Evolutionary conservation across 768 basidiomycete species (phyloP).

Genomic region (Rhodotorula taiwanensis): DNA sequence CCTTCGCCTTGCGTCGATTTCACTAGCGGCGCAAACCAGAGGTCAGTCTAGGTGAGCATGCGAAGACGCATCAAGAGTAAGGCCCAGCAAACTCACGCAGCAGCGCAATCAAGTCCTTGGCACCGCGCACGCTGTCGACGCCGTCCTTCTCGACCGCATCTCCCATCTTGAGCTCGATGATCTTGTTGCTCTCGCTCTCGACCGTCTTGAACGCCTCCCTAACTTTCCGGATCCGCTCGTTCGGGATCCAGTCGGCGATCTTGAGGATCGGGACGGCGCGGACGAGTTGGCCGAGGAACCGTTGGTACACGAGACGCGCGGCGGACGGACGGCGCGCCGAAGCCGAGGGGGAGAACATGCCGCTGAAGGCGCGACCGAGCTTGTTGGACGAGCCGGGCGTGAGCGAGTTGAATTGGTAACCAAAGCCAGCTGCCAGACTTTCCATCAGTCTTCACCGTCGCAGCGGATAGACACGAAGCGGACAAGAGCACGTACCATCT

Average conservation of each 20-base stretch:
- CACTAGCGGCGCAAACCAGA: constrained; percentile 6
- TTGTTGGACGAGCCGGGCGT: constrained; percentile 1
- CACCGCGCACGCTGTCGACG: constrained; percentile 8
- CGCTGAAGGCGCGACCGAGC: constrained; percentile 32
- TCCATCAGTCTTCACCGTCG: not conserved
- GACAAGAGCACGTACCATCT: constrained; percentile 10
- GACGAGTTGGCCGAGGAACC: constrained; percentile 18
- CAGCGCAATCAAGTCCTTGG: constrained; percentile 32
- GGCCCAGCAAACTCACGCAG: constrained; percentile 16
- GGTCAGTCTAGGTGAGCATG: rapidly evolving
- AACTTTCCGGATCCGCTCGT: constrained; percentile 4
- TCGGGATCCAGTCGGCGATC: constrained; percentile 26
- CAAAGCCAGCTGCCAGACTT: constrained; percentile 34
- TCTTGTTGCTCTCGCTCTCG: constrained; percentile 29
- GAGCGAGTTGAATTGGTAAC: constrained; percentile 31
- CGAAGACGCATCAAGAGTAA: no score
- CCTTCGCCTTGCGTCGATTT: constrained; percentile 12
- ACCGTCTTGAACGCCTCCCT: constrained; percentile 24
- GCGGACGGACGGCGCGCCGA: not conserved
- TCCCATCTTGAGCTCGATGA: constrained; percentile 29
- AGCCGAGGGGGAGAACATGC: constrained; percentile 24
- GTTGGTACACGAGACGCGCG: not conserved
- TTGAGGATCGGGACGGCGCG: constrained; percentile 25
- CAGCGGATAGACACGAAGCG: not conserved
- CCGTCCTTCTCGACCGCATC: constrained; percentile 26